These are phyloP conservation scores for Skeletonema grethae DNA, from an alignment of 108 stramenopile genomes.

Conservation along the genomic window DNA sequence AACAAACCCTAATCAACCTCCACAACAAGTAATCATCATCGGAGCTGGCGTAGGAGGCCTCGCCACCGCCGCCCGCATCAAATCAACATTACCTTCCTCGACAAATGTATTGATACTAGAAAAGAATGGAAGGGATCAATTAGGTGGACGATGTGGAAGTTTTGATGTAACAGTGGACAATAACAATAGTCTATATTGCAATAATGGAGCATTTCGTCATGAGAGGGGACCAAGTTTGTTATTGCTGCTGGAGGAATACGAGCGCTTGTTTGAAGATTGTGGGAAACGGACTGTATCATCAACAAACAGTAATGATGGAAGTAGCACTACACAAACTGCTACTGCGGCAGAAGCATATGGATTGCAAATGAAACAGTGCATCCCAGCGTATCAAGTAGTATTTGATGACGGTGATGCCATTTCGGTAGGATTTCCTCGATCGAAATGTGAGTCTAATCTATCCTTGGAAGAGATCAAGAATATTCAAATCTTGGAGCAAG, in stretches of 20 bases:
- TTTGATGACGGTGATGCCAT: conserved; percentile 81
- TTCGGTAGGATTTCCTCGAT: conserved; percentile 67
- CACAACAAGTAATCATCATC: conserved; percentile 43
- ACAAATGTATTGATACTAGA: conserved; percentile 56
- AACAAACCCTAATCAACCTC: background rate
- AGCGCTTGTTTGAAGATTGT: conserved; percentile 62
- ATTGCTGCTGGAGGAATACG: conserved; percentile 66
- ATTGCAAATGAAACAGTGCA: conserved; percentile 65
- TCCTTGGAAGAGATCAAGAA: conserved; percentile 14
- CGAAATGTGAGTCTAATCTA: background rate
- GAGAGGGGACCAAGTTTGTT: conserved; percentile 80
- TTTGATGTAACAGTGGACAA: conserved; percentile 53
- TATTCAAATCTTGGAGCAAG: conserved; percentile 23
- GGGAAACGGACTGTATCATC: background rate
- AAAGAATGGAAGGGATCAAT: conserved; percentile 44
- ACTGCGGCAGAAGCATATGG: conserved; percentile 57
- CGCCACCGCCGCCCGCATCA: conserved; percentile 58
- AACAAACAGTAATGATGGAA: background rate
- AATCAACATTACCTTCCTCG: conserved; percentile 10
- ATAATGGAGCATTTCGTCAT: conserved; percentile 67
- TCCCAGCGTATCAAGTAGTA: conserved; percentile 82
- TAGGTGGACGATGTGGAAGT: conserved; percentile 62
- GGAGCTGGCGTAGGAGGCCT: conserved; percentile 66
- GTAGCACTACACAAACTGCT: background rate
- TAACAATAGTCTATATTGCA: too few species aligned